Evolutionary conservation across 768 basidiomycete species (phyloP).

Genomic region (Pleurotus tuoliensis): DNA sequence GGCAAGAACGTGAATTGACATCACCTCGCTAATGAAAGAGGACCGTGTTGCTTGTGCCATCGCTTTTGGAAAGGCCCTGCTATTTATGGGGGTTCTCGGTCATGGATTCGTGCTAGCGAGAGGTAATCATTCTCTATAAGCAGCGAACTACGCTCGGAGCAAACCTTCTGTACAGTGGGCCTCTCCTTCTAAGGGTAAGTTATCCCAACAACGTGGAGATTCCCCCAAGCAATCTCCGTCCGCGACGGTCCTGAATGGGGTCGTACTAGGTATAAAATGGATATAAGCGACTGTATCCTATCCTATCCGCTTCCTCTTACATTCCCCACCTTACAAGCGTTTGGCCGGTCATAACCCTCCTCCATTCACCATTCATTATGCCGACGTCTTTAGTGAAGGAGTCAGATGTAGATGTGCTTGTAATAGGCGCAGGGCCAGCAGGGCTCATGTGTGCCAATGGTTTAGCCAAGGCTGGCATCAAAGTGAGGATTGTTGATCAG

Average conservation of each 20-base stretch:
- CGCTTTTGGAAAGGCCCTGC: slow-evolving; percentile 2
- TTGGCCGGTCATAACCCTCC: background rate
- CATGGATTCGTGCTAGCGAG: background rate
- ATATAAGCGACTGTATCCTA: background rate
- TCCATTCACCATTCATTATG: slow-evolving; percentile 13
- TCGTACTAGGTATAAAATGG: slow-evolving; percentile 2
- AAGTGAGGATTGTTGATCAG: slow-evolving; percentile 58
- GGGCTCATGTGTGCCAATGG: slow-evolving; percentile 70
- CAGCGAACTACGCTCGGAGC: background rate
- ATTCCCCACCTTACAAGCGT: background rate
- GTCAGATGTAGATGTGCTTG: slow-evolving; percentile 52
- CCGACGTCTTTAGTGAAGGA: slow-evolving; percentile 23
- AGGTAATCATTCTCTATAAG: background rate
- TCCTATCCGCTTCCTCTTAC: background rate
- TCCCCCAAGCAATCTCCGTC: background rate
- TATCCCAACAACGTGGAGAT: background rate
- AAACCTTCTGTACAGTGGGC: background rate
- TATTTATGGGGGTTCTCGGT: background rate
- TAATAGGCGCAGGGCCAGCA: slow-evolving; percentile 58
- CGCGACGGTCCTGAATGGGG: slow-evolving; percentile 1
- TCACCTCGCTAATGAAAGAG: background rate
- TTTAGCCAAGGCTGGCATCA: slow-evolving; percentile 51
- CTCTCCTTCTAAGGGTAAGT: background rate
- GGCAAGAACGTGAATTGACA: background rate
- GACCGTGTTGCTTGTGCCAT: slow-evolving; percentile 1